Evolutionary conservation across 2,329 filamentous ascomycete genomes (phyloP).

Genomic region (Pyrenochaeta sp.): DNA sequence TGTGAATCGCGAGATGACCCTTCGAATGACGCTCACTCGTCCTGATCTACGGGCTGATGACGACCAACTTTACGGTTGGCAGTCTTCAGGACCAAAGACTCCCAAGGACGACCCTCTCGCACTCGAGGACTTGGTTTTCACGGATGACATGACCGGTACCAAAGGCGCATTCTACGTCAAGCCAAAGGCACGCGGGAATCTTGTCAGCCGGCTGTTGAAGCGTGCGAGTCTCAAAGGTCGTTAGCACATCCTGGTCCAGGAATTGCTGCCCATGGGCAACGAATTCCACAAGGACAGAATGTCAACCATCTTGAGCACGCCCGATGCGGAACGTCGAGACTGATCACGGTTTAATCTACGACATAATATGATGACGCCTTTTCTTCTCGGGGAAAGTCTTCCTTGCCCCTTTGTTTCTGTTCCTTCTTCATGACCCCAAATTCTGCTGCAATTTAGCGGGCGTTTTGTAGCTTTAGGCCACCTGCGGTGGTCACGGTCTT

Average conservation of each 20-base stretch:
- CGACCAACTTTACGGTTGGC: slow-evolving; percentile 75
- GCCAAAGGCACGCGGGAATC: slow-evolving; percentile 40
- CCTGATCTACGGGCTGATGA: slow-evolving; percentile 83
- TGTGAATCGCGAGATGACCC: slow-evolving; percentile 83
- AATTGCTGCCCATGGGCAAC: background rate
- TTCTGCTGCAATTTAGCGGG: slow-evolving; percentile 34
- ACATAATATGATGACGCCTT: background rate
- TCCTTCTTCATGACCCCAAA: background rate
- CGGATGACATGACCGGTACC: slow-evolving; percentile 56
- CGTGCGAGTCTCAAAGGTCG: slow-evolving; percentile 45
- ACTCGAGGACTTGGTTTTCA: slow-evolving; percentile 60
- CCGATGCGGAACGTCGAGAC: too few species aligned
- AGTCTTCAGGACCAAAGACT: slow-evolving; percentile 42
- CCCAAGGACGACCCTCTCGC: slow-evolving; percentile 60
- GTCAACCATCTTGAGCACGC: too few species aligned
- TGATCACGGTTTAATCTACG: slow-evolving; percentile 5
- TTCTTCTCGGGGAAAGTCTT: background rate
- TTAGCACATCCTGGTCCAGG: slow-evolving; percentile 2
- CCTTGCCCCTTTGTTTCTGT: background rate
- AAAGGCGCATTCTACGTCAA: slow-evolving; percentile 56
- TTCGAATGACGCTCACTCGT: slow-evolving; percentile 93
- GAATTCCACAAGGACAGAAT: too few species aligned
- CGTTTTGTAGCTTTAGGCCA: slow-evolving; percentile 20
- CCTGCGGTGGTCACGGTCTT: slow-evolving; percentile 1
- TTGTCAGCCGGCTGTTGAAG: slow-evolving; percentile 47